phyloP scores from a whole-genome alignment of 2,329 filamentous ascomycete genomes.

The Juglanconis sp. region DNA sequence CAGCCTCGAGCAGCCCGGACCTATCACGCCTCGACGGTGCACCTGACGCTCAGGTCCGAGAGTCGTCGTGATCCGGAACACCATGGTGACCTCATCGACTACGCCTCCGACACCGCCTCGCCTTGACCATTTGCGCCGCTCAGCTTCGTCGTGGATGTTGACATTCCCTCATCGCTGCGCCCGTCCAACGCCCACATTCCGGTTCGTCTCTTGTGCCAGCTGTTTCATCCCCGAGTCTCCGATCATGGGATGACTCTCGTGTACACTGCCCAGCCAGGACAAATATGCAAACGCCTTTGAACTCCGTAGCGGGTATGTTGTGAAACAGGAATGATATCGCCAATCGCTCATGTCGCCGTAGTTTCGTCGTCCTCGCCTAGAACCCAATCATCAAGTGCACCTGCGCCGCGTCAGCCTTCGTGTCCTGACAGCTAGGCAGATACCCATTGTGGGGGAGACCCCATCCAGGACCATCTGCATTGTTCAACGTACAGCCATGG shows the following conservation, averaged over 20 bases:
- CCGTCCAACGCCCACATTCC: too few relatives aligned
- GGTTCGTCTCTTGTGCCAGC: too few relatives aligned
- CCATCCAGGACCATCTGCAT: not conserved
- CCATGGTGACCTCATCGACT: not conserved
- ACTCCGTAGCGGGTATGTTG: conserved; percentile 9
- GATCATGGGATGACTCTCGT: too few relatives aligned
- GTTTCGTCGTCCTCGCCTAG: not conserved
- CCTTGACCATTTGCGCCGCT: too few relatives aligned
- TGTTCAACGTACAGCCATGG: conserved; percentile 74
- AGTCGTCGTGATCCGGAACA: not conserved
- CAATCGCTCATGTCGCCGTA: conserved; percentile 1
- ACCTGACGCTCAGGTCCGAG: not conserved
- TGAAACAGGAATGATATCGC: conserved; percentile 1
- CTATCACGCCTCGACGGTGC: not conserved
- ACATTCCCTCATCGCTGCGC: too few relatives aligned
- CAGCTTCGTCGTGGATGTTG: too few relatives aligned
- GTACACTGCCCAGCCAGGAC: too few relatives aligned
- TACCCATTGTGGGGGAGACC: too few relatives aligned
- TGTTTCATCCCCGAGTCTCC: too few relatives aligned
- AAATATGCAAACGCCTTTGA: conserved; percentile 6
- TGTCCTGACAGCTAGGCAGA: not conserved
- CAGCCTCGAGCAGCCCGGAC: too few relatives aligned
- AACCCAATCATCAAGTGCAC: conserved; percentile 16
- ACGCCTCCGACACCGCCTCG: not conserved
- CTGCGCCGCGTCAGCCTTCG: conserved; percentile 1